phyloP scores from a whole-genome alignment of 345 rosid genomes.

The Syzygium aromaticum region DNA sequence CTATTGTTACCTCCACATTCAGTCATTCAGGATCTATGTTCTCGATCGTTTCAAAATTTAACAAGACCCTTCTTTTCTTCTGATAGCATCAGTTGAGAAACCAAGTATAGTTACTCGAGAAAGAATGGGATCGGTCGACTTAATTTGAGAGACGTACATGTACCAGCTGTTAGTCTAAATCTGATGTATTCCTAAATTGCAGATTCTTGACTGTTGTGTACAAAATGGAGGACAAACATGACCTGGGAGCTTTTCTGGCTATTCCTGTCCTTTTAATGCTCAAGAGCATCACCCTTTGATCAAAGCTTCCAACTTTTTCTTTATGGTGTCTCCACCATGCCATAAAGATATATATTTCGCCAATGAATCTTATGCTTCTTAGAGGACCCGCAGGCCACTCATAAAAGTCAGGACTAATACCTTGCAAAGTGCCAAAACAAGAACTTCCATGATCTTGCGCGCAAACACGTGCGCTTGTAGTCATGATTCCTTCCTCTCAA shows the following conservation, averaged over 20 bases:
- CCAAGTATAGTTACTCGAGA: not conserved
- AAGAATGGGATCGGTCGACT: not conserved
- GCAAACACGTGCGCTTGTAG: conserved; percentile 1
- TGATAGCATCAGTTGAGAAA: not conserved
- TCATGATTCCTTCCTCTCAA: not conserved
- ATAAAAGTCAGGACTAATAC: not conserved
- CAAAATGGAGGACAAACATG: conserved; percentile 1
- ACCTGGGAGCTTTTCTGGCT: conserved; percentile 2
- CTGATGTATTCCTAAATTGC: not conserved
- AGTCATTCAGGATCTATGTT: not conserved
- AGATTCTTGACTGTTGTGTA: not conserved
- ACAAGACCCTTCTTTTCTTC: not conserved
- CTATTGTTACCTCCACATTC: not conserved
- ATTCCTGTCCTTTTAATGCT: not conserved
- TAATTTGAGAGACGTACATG: not conserved
- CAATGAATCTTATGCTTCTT: conserved; percentile 46
- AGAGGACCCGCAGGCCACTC: conserved; percentile 40
- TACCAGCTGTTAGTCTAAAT: not conserved
- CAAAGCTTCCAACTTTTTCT: conserved; percentile 16
- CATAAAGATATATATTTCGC: conserved; percentile 5
- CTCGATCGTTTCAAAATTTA: not conserved
- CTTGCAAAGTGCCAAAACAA: not conserved
- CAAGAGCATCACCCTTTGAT: conserved; percentile 5
- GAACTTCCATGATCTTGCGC: not conserved
- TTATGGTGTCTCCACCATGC: conserved; percentile 42